Evolutionary conservation across 768 basidiomycete genomes (phyloP).

Genomic region (Suillus decipiens): DNA sequence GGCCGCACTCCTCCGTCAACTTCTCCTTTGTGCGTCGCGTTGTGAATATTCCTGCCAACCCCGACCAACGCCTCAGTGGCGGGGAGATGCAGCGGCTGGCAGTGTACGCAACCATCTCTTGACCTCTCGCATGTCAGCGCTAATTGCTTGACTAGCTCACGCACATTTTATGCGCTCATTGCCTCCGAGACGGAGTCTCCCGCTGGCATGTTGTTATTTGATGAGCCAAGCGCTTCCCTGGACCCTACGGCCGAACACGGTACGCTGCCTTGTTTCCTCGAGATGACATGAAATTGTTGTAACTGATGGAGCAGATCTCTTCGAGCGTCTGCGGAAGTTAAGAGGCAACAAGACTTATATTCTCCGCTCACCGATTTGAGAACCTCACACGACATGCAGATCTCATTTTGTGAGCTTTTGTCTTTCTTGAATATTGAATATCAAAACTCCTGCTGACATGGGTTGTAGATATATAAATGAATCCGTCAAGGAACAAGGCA

Average conservation of each 20-base stretch:
- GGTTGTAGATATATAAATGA: conserved; percentile 65
- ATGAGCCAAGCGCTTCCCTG: conserved; percentile 72
- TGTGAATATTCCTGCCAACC: conserved; percentile 45
- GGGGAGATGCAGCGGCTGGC: too few relatives aligned
- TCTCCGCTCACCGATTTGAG: conserved; percentile 54
- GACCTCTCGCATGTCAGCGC: too few relatives aligned
- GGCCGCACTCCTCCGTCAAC: too few relatives aligned
- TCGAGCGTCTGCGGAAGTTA: conserved; percentile 63
- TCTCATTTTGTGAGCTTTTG: neutral
- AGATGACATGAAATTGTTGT: neutral
- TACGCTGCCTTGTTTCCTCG: conserved; percentile 16
- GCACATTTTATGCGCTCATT: conserved; percentile 74
- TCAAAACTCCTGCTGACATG: neutral
- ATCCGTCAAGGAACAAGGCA: conserved; percentile 65
- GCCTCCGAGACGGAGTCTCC: conserved; percentile 41
- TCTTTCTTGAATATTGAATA: neutral
- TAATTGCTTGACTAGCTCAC: conserved; percentile 45
- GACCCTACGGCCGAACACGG: conserved; percentile 79
- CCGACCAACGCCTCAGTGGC: too few relatives aligned
- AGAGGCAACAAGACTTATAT: conserved; percentile 65
- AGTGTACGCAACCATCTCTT: conserved; percentile 42
- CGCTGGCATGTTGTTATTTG: conserved; percentile 65
- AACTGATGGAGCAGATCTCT: conserved; percentile 48
- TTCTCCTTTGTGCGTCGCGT: conserved; percentile 44
- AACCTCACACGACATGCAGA: neutral